Evolutionary conservation across 768 basidiomycete genomes (phyloP).

Genomic region (Lactarius akahatsu): DNA sequence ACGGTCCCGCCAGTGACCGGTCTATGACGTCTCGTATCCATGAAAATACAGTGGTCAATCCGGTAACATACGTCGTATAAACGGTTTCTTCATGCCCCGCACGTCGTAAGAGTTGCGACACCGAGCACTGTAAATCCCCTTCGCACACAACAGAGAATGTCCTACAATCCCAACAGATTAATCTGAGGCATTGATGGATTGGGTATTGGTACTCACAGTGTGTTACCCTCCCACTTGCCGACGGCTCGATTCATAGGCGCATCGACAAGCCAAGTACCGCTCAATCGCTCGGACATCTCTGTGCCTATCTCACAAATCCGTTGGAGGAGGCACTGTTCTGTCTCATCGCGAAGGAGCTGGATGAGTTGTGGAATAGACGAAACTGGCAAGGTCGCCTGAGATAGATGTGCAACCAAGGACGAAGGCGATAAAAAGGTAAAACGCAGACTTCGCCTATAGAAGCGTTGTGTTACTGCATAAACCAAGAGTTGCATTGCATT

Average conservation of each 20-base stretch:
- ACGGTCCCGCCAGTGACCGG: slow-evolving; percentile 12
- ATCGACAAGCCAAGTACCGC: slow-evolving; percentile 78
- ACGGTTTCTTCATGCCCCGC: slow-evolving; percentile 15
- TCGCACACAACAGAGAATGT: slow-evolving; percentile 18
- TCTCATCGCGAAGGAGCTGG: slow-evolving; percentile 75
- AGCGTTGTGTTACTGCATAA: not conserved
- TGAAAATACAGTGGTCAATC: slow-evolving; percentile 20
- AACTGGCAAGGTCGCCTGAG: slow-evolving; percentile 73
- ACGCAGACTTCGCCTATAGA: slow-evolving; percentile 63
- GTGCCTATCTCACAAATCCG: slow-evolving; percentile 68
- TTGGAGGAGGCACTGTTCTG: slow-evolving; percentile 65
- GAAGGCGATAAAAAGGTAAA: slow-evolving; percentile 78
- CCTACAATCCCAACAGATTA: slow-evolving; percentile 10
- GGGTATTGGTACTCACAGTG: slow-evolving; percentile 53
- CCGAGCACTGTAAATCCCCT: slow-evolving; percentile 21
- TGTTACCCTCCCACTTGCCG: slow-evolving; percentile 78
- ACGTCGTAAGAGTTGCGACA: slow-evolving; percentile 14
- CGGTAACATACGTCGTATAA: slow-evolving; percentile 15
- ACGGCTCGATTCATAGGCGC: slow-evolving; percentile 58
- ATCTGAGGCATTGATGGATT: not conserved
- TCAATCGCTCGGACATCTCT: slow-evolving; percentile 48
- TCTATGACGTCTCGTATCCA: slow-evolving; percentile 26
- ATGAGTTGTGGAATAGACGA: slow-evolving; percentile 74
- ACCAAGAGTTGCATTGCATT: not conserved
- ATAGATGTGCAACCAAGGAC: slow-evolving; percentile 70